These are phyloP conservation scores for Bacidia rubella DNA, from an alignment of 495 filamentous ascomycete species.

Conservation along the genomic window DNA sequence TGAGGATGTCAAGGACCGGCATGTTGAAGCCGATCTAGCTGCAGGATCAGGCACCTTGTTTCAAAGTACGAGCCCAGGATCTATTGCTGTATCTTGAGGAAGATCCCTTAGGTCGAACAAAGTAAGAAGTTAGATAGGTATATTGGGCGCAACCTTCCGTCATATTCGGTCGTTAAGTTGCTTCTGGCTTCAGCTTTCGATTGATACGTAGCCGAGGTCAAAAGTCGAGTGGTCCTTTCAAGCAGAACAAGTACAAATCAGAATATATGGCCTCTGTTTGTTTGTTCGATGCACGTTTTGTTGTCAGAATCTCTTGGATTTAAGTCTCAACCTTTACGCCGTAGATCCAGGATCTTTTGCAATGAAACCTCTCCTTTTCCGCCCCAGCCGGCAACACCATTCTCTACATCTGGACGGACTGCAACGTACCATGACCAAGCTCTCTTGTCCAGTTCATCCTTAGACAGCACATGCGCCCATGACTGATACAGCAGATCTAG, in stretches of 20 bases:
- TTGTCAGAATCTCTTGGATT: background rate
- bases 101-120: too few relatives aligned
- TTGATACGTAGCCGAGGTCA: too few relatives aligned
- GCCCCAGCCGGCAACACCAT: slow-evolving; percentile 65
- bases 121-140: too few relatives aligned
- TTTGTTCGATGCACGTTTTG: too few relatives aligned
- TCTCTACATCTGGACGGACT: slow-evolving; percentile 59
- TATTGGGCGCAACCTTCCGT: too few relatives aligned
- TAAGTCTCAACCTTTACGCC: slow-evolving; percentile 26
- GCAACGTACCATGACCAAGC: slow-evolving; percentile 72
- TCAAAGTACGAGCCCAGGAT: background rate
- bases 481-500: slow-evolving; percentile 56
- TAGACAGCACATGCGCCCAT: slow-evolving; percentile 45
- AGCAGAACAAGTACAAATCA: too few relatives aligned
- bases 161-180: too few relatives aligned
- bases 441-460: slow-evolving; percentile 52
- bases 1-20: background rate
- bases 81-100: too few relatives aligned
- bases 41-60: background rate
- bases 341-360: slow-evolving; percentile 48
- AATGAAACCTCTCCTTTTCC: slow-evolving; percentile 59
- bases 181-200: too few relatives aligned
- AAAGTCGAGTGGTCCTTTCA: too few relatives aligned
- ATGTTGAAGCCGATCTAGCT: background rate
- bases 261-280: too few relatives aligned